These are phyloP conservation scores for Fusarium mundagurra DNA, from an alignment of 2,329 filamentous ascomycete genomes.

Conservation along the genomic window DNA sequence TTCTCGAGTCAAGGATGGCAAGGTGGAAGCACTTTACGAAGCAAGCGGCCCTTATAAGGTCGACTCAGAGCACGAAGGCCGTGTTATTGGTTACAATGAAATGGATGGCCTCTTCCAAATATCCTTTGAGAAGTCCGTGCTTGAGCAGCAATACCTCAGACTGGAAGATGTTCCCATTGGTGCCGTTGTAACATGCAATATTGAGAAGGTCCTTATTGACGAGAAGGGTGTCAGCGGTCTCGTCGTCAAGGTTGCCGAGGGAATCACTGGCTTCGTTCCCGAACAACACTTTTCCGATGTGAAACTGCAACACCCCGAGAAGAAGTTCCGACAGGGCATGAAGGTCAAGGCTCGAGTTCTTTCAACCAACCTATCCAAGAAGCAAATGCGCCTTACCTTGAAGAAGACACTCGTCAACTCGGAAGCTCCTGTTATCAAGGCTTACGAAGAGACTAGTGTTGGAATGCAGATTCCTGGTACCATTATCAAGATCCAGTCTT, in stretches of 20 bases:
- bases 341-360: conserved; percentile 87
- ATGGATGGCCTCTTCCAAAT: conserved; percentile 87
- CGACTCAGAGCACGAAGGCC: conserved; percentile 80
- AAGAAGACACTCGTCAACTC: conserved; percentile 97
- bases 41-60: conserved; percentile 80
- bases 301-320: conserved; percentile 89
- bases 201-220: conserved; percentile 86
- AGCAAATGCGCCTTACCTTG: conserved; percentile 84
- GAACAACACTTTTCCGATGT: conserved; percentile 91
- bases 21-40: conserved; percentile 83
- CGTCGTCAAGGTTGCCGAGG: conserved; percentile 84
- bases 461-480: conserved; percentile 87
- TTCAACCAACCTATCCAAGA: conserved; percentile 78
- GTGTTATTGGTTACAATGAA: conserved; percentile 86
- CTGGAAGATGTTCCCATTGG: conserved; percentile 89
- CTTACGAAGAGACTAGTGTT: conserved; percentile 76
- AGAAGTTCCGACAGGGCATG: conserved; percentile 91
- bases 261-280: conserved; percentile 87
- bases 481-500: conserved; percentile 80
- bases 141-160: conserved; percentile 90
- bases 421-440: conserved; percentile 80
- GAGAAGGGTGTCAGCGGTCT: conserved; percentile 82
- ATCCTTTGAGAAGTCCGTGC: conserved; percentile 82
- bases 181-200: conserved; percentile 79
- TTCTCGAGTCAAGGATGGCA: conserved; percentile 88